Conservation (phyloP, 371 early-diverging fungal species). For the Chytridium lagenaria region DNA sequence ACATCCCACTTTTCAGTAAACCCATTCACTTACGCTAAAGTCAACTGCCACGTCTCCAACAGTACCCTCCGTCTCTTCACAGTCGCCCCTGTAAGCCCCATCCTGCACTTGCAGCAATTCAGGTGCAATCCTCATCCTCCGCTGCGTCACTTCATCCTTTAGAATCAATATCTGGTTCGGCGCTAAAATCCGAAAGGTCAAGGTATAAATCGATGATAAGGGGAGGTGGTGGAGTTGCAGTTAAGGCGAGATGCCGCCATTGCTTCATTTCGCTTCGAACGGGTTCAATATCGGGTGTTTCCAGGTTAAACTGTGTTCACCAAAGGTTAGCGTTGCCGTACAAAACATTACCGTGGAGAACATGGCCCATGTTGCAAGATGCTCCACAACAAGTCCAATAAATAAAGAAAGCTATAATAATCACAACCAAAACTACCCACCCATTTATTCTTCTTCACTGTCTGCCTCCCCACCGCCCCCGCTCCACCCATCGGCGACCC, state of each 20-base stretch:
- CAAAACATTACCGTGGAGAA: too few relatives aligned
- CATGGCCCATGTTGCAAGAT: too few relatives aligned
- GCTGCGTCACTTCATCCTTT: slow-evolving; percentile 56
- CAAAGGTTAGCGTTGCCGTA: background rate
- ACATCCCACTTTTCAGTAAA: too few relatives aligned
- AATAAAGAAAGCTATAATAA: too few relatives aligned
- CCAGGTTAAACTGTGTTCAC: slow-evolving; percentile 75
- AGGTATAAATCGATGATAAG: slow-evolving; percentile 78
- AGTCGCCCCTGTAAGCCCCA: slow-evolving; percentile 23
- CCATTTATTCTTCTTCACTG: too few relatives aligned
- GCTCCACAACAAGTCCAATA: too few relatives aligned
- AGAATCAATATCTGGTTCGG: slow-evolving; percentile 64
- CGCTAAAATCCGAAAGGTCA: slow-evolving; percentile 69
- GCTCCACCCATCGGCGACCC: too few relatives aligned
- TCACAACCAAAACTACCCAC: too few relatives aligned
- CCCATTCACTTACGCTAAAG: slow-evolving; percentile 68
- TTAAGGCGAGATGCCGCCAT: slow-evolving; percentile 62
- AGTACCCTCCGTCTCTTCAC: slow-evolving; percentile 57
- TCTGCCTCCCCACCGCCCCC: too few relatives aligned
- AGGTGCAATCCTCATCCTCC: slow-evolving; percentile 35
- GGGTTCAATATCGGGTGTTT: slow-evolving; percentile 73
- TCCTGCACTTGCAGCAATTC: slow-evolving; percentile 32
- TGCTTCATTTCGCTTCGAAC: slow-evolving; percentile 71
- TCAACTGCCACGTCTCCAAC: slow-evolving; percentile 81
- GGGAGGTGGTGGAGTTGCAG: slow-evolving; percentile 63